A percentile compares a stretch with the other conserved stretches of the same genome.
phyloP scores from a whole-genome alignment of 2,329 filamentous ascomycete genomes.

The Aspergillus flavus region DNA sequence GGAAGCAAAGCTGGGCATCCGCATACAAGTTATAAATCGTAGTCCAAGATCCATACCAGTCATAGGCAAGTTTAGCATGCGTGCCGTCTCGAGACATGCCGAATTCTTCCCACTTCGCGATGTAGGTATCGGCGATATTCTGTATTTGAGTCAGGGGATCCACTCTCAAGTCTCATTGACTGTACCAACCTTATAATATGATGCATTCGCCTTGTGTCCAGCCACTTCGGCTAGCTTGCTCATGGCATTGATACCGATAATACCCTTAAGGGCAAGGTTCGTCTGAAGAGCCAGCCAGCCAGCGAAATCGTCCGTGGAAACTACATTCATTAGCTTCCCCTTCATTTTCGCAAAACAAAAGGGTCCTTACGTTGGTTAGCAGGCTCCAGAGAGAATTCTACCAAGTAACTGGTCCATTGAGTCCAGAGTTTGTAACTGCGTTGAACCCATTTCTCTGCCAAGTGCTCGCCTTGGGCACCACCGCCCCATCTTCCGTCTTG shows the following conservation, averaged over 20 bases:
- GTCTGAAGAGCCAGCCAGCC: constrained; percentile 77
- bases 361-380: constrained; percentile 64
- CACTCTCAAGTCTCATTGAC: background rate
- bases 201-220: constrained; percentile 58
- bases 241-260: constrained; percentile 80
- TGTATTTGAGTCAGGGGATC: constrained; percentile 21
- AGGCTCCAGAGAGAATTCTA: constrained; percentile 74
- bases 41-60: constrained; percentile 79
- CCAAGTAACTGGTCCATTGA: constrained; percentile 77
- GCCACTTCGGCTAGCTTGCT: constrained; percentile 67
- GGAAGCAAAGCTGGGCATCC: constrained; percentile 80
- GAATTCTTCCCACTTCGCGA: constrained; percentile 70
- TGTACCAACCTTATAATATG: constrained; percentile 56
- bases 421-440: constrained; percentile 72
- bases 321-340: constrained; percentile 33
- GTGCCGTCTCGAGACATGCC: constrained; percentile 70
- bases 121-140: constrained; percentile 66
- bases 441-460: constrained; percentile 66
- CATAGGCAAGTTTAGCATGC: constrained; percentile 78
- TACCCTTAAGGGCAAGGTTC: constrained; percentile 81
- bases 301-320: constrained; percentile 84
- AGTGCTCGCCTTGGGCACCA: constrained; percentile 54
- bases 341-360: background rate
- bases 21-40: constrained; percentile 85
- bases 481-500: constrained; percentile 66